Base-by-base conservation (phyloP, 2,329 filamentous ascomycete species). In the Penicillium janthinellum region DNA sequence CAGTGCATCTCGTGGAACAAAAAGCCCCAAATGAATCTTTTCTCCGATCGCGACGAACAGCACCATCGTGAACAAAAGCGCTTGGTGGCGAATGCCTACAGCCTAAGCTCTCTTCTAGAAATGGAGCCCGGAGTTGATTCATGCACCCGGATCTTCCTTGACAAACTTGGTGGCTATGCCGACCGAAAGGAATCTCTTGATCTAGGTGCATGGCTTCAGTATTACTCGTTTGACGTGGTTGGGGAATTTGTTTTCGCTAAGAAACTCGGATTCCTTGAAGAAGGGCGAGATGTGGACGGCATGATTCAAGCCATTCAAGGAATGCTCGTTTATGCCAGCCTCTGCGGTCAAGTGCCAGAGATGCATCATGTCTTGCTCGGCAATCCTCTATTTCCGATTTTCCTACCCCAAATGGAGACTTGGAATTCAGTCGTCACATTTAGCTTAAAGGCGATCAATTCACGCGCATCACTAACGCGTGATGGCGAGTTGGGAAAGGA, bases 201-300 rank as follows among this genome's bases (percentile, higher is more conserved):
- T 31, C 17, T 67, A 17, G 63, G 61, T 1, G 42, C n/a, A 11
- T 70, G 67, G 67, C 49, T 70, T n/a, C 67, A 70, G 39, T 75
- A 70, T 41, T 78, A 73, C 45, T 75, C 76, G 0, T 77, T 79
- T 42, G 78, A 79, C 41, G 75, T 79, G 6, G 64, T 81, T 0
- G 75, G 75, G 1, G 73, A 79, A 44, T 66, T 80, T 54, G 77
- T 74, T 0, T 80, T 78, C 61, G 71, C 73, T 17, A 73, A 75
- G 61, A 72, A 71, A n/a, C 70, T 79, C 7, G 79, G 78, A 0
- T 80, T 81, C 63, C 70, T 80, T 50, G 73, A 80, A 55, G 62
- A 72, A 48, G 78, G 75, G 0, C 64, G 66, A 17, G 79, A 81
- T 57, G 68, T 80, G 31, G 75, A 76, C 54, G 67, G 63, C 4